Conservation (phyloP, 441 rosid species). For the Sinapis alba region DNA sequence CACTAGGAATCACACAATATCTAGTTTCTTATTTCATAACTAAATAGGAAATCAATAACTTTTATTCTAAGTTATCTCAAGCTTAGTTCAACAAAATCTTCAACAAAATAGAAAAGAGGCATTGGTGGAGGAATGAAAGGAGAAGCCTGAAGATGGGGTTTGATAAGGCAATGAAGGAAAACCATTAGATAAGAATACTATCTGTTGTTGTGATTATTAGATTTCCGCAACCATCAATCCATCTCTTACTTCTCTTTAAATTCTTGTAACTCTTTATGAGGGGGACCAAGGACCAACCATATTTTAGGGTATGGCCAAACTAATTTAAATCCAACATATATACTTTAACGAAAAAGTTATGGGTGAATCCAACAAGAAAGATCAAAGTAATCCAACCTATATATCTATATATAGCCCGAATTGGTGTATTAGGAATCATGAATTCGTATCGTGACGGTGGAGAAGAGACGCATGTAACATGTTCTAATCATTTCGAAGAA, state of each 20-base stretch:
- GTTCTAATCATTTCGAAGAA: background rate
- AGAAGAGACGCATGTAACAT: background rate
- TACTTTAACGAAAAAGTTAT: constrained; percentile 23
- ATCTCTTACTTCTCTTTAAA: constrained; percentile 37
- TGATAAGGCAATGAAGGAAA: constrained; percentile 44
- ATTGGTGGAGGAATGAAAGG: constrained; percentile 33
- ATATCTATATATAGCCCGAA: background rate
- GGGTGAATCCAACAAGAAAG: constrained; percentile 25
- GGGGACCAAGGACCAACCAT: constrained; percentile 43
- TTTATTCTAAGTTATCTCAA: too few species aligned
- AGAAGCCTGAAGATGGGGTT: constrained; percentile 40
- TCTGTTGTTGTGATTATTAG: constrained; percentile 39
- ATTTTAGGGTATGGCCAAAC: constrained; percentile 39
- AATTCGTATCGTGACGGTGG: background rate
- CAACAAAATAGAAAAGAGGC: constrained; percentile 25
- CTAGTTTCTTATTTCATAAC: too few species aligned
- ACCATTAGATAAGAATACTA: constrained; percentile 38
- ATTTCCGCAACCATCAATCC: constrained; percentile 39
- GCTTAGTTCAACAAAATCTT: too few species aligned
- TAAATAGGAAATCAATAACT: too few species aligned
- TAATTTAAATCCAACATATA: constrained; percentile 20
- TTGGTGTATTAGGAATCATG: background rate
- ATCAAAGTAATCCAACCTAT: constrained; percentile 9
- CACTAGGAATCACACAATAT: too few species aligned
- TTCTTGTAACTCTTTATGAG: constrained; percentile 32